These are phyloP conservation scores for Aureobasidium sp. DNA, from an alignment of 2,329 filamentous ascomycete genomes.

Conservation along the genomic window DNA sequence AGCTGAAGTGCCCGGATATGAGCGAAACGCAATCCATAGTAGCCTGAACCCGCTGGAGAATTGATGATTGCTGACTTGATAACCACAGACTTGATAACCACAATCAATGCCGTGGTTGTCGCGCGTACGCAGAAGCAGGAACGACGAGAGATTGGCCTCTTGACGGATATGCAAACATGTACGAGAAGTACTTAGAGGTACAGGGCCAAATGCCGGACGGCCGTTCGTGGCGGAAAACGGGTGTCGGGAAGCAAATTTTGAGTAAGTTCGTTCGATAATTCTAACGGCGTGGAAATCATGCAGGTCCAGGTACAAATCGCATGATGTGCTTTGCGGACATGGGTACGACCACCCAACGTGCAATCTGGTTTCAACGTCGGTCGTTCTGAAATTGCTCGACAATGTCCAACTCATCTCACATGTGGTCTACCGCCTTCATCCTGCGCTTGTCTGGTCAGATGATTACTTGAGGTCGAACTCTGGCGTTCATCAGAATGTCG, in stretches of 20 bases:
- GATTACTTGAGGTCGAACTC: not conserved
- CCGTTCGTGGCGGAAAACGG: constrained; percentile 9
- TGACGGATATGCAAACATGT: not conserved
- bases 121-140: not conserved
- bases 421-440: not conserved
- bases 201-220: not conserved
- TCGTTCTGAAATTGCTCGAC: not conserved
- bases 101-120: not conserved
- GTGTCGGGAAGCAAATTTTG: not conserved
- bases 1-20: not conserved
- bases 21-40: not conserved
- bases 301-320: not conserved
- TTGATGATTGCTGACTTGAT: too few species aligned
- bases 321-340: not conserved
- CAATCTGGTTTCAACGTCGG: not conserved
- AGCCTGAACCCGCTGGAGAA: too few species aligned
- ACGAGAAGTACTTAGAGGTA: not conserved
- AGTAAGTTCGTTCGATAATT: not conserved
- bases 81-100: not conserved
- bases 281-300: constrained; percentile 6
- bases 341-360: not conserved
- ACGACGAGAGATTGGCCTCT: not conserved
- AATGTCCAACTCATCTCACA: not conserved
- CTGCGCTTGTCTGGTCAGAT: not conserved
- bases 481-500: not conserved